phyloP scores from a whole-genome alignment of 179 eudicot species.

The Gypsophila paniculata region DNA sequence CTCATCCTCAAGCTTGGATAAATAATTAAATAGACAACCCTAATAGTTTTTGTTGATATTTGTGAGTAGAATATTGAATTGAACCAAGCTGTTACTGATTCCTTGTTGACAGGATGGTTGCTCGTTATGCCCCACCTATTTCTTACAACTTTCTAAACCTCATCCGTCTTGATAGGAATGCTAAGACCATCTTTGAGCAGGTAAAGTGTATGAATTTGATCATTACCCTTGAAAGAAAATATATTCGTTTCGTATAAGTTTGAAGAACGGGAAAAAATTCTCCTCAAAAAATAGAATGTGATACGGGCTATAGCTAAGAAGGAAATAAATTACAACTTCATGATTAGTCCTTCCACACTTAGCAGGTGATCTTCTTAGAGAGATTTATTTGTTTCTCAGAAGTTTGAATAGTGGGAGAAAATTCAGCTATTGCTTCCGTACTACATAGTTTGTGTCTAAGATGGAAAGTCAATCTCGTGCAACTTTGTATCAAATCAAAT shows the following conservation, averaged over 20 bases:
- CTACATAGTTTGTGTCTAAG: not conserved
- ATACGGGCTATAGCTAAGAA: too few species aligned
- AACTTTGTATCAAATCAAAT: not conserved
- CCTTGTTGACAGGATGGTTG: slow-evolving; percentile 70
- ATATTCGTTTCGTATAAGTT: not conserved
- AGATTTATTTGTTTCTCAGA: not conserved
- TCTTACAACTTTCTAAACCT: slow-evolving; percentile 95
- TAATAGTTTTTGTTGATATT: not conserved
- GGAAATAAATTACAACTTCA: not conserved
- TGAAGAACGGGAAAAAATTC: not conserved
- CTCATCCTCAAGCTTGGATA: slow-evolving; percentile 9
- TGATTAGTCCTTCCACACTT: not conserved
- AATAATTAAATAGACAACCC: not conserved
- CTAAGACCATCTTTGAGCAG: slow-evolving; percentile 83
- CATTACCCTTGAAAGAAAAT: not conserved
- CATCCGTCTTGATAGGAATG: slow-evolving; percentile 65
- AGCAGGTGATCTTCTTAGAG: not conserved
- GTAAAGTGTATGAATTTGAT: slow-evolving; percentile 32
- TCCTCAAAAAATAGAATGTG: too few species aligned
- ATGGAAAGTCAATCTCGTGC: not conserved
- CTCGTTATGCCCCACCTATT: slow-evolving; percentile 98
- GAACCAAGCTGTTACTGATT: not conserved
- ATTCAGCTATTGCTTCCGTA: not conserved
- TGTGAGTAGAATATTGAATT: not conserved
- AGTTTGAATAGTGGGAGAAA: not conserved